Conservation (phyloP, 441 rosid species). For the Raphanus hybrid region DNA sequence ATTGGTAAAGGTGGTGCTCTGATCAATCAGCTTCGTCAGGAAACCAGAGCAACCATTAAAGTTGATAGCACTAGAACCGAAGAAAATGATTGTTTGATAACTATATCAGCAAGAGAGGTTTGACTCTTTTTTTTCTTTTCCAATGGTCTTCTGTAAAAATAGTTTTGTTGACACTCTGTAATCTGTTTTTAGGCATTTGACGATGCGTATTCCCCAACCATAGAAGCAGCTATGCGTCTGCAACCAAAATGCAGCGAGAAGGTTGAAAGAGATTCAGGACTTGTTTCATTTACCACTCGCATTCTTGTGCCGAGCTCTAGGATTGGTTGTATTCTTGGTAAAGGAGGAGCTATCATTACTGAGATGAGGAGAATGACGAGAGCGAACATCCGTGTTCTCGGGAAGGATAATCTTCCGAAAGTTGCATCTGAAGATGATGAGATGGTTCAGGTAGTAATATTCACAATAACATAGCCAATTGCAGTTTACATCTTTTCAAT, state of each 20-base stretch:
- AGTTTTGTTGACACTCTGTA: constrained; percentile 16
- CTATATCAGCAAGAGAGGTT: constrained; percentile 88
- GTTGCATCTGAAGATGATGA: constrained; percentile 92
- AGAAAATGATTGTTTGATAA: constrained; percentile 84
- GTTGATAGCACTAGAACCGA: constrained; percentile 85
- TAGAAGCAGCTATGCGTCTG: constrained; percentile 88
- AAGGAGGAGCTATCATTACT: constrained; percentile 88
- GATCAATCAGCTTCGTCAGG: constrained; percentile 92
- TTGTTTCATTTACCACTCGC: constrained; percentile 81
- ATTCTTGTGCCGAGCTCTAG: constrained; percentile 91
- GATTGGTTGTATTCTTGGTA: constrained; percentile 97
- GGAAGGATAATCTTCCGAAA: constrained; percentile 91
- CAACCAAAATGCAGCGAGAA: constrained; percentile 96
- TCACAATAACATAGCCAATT: constrained; percentile 12
- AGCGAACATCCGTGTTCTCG: constrained; percentile 90
- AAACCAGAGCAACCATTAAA: constrained; percentile 77
- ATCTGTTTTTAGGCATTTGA: constrained; percentile 62
- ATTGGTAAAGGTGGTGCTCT: constrained; percentile 92
- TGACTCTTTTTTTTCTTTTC: neutral
- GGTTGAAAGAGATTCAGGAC: constrained; percentile 94
- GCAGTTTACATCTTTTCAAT: constrained; percentile 14
- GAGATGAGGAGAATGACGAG: constrained; percentile 87
- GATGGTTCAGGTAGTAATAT: constrained; percentile 93
- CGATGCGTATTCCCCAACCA: constrained; percentile 82
- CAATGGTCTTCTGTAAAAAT: neutral